Conservation (phyloP, 2,329 filamentous ascomycete genomes). For the Verticillium zaregamsianum region DNA sequence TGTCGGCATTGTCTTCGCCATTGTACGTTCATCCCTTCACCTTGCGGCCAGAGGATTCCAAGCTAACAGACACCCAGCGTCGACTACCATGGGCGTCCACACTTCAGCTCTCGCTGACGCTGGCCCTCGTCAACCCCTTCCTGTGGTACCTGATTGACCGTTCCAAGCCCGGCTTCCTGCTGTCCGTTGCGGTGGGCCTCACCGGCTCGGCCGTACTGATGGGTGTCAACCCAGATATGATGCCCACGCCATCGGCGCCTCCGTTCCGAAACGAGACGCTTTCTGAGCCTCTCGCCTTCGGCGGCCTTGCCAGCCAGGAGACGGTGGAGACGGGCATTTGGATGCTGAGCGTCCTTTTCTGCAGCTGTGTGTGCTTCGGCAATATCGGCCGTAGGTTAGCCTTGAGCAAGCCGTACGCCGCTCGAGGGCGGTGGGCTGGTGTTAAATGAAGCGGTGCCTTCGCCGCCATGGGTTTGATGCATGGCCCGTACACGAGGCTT, state of each 20-base stretch:
- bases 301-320: constrained; percentile 56
- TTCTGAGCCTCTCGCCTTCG: constrained; percentile 33
- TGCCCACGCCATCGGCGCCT: constrained; percentile 60
- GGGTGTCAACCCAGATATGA: constrained; percentile 70
- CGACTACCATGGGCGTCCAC: constrained; percentile 91
- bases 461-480: neutral
- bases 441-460: neutral
- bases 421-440: constrained; percentile 36
- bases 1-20: constrained; percentile 60
- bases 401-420: constrained; percentile 38
- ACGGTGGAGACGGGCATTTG: constrained; percentile 73
- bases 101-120: constrained; percentile 84
- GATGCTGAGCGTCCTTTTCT: constrained; percentile 91
- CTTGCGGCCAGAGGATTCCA: neutral
- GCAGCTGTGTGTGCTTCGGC: constrained; percentile 91
- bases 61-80: constrained; percentile 50
- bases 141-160: constrained; percentile 97
- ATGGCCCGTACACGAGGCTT: neutral
- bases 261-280: constrained; percentile 19
- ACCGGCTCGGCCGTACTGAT: constrained; percentile 71
- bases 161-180: constrained; percentile 75
- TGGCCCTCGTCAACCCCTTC: constrained; percentile 87
- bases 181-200: constrained; percentile 71
- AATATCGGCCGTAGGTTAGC: constrained; percentile 84
- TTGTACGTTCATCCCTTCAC: constrained; percentile 55